phyloP scores from a whole-genome alignment of 441 rosid species.

The Breynia disticha region DNA sequence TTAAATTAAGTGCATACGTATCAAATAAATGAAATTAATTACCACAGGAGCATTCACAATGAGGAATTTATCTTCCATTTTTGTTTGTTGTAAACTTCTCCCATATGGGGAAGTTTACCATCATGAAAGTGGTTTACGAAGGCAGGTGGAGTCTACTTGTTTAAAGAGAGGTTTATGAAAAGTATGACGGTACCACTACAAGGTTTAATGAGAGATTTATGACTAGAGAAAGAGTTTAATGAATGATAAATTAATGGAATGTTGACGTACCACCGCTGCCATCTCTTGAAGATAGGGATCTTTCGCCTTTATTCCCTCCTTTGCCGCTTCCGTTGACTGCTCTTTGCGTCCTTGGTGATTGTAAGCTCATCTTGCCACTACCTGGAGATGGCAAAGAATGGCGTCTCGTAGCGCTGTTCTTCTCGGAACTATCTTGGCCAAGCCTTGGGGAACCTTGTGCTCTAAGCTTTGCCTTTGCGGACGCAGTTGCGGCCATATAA shows the following conservation, averaged over 20 bases:
- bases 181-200: too few relatives aligned
- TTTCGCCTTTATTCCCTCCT: conserved; percentile 53
- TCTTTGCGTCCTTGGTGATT: conserved; percentile 72
- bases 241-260: not conserved
- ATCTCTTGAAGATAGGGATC: conserved; percentile 45
- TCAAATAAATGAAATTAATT: too few relatives aligned
- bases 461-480: conserved; percentile 91
- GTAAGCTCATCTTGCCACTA: conserved; percentile 58
- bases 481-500: conserved; percentile 91
- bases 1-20: too few relatives aligned
- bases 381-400: conserved; percentile 70
- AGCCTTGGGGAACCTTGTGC: conserved; percentile 68
- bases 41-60: too few relatives aligned
- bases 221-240: conserved; percentile 1
- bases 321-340: conserved; percentile 43
- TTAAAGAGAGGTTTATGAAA: too few relatives aligned
- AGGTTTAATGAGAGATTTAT: too few relatives aligned
- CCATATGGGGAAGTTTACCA: too few relatives aligned
- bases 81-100: too few relatives aligned
- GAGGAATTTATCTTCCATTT: too few relatives aligned
- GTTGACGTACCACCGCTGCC: conserved; percentile 36
- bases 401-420: conserved; percentile 46
- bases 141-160: too few relatives aligned
- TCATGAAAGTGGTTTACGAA: too few relatives aligned
- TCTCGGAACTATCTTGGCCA: conserved; percentile 59